Conservation (phyloP, 169 alveolate species). For the Neospora caninum region DNA sequence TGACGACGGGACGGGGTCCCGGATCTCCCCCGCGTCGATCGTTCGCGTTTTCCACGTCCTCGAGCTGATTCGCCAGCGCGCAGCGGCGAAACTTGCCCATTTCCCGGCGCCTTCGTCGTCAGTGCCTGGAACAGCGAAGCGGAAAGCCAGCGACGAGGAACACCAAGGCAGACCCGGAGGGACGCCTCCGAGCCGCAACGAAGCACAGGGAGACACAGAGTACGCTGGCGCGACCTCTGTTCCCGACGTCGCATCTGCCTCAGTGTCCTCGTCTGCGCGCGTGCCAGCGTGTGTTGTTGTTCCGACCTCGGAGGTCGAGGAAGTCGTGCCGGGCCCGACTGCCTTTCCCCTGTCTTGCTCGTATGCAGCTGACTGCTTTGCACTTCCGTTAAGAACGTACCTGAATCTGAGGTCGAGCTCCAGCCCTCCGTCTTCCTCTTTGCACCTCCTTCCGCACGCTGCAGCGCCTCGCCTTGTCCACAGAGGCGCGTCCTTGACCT, state of each 20-base stretch:
- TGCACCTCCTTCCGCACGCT: too few relatives aligned
- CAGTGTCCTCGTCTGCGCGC: slow-evolving; percentile 3
- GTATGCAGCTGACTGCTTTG: neutral
- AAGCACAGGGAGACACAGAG: neutral
- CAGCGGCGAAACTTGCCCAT: slow-evolving; percentile 67
- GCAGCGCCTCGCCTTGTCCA: too few relatives aligned
- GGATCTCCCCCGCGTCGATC: slow-evolving; percentile 45
- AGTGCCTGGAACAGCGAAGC: neutral
- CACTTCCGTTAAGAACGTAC: neutral
- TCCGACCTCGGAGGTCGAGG: neutral
- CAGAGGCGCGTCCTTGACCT: too few relatives aligned
- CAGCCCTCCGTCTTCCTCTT: neutral
- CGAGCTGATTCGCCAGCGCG: slow-evolving; percentile 60
- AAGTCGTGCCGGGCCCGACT: neutral
- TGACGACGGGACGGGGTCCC: slow-evolving; percentile 56
- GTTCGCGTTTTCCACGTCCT: slow-evolving; percentile 61
- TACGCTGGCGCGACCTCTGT: slow-evolving; percentile 46
- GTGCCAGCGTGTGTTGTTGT: neutral
- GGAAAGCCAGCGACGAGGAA: neutral
- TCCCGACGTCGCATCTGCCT: slow-evolving; percentile 53
- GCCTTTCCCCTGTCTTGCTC: neutral
- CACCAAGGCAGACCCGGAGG: too few relatives aligned
- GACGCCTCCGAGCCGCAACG: too few relatives aligned
- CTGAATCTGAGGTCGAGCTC: neutral
- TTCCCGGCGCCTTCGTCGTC: slow-evolving; percentile 41